Base-by-base conservation (phyloP, 805 yeast genomes). In the Candida lessepsii region DNA sequence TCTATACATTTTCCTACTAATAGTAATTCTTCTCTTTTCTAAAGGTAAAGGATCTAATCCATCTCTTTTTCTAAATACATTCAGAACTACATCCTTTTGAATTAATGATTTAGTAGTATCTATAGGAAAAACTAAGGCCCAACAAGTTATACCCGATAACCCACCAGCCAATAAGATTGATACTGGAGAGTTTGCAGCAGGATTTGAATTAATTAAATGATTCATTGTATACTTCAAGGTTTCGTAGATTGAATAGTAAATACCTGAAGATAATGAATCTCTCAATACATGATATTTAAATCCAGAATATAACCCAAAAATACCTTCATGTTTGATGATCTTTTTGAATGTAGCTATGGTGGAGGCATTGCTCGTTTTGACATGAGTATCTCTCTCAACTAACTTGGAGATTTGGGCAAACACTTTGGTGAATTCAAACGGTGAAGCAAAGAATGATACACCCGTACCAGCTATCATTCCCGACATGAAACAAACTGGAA, bases 351-450 rank as follows among this genome's bases (percentile, higher is more conserved):
- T 70, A 3, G 75, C 78, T 1, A 78, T 71, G 1, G 70, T 62
- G 6, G 69, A 56, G 8, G 53, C 47, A n/a, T 45, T 35, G 16
- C 28, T 25, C 5, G 26, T 35, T n/a, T 21, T 23, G 4, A 32
- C 35, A 8, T 24, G 20, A 6, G 24, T 32, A 17, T 25, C 20
- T 27, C 50, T 46, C 49, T 59, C 60, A 24, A 76, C 76, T 30
- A 78, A 53, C 16, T 68, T 50, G n/a, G 71, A 81, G 27, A 87
- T 75, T 58, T 87, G 96, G 26, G 91, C 83, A 46, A 83, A 86
- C 7, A 86, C 70, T 58, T 87, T 88, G 35, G 91, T 80, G 61
- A 86, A 77, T 58, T 87, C 96, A 56, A 87, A 87, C 1, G 96
- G 96, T 49, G 91, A 83, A 2, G 89, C 85, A 57, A 81, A 77